phyloP scores from a whole-genome alignment of 352 stramenopile genomes.

The Globisporangium paddicum region DNA sequence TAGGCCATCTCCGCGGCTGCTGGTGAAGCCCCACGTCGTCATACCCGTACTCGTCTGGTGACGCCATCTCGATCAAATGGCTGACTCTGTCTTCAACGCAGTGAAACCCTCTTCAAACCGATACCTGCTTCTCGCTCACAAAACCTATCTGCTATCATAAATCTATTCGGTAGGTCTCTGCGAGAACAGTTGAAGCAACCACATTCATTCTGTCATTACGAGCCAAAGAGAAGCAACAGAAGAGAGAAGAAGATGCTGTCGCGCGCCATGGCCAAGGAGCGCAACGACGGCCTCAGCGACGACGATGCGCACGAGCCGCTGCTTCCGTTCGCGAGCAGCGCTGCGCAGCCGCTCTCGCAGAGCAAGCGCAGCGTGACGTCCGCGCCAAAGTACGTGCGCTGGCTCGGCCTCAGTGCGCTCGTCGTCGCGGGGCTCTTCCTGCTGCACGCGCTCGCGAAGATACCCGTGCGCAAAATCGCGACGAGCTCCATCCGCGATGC shows the following conservation, averaged over 20 bases:
- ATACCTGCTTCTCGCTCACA: background rate
- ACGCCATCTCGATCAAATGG: background rate
- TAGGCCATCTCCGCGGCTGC: background rate
- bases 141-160: background rate
- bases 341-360: background rate
- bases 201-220: background rate
- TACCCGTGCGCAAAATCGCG: conserved; percentile 52
- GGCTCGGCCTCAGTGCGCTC: conserved; percentile 7
- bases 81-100: conserved; percentile 6
- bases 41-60: background rate
- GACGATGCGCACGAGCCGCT: conserved; percentile 14
- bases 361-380: background rate
- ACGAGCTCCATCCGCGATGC: conserved; percentile 51
- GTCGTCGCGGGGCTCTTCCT: conserved; percentile 25
- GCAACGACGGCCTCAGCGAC: conserved; percentile 2
- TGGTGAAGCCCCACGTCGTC: background rate
- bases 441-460: conserved; percentile 38
- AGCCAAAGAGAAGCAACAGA: background rate
- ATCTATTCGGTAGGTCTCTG: background rate
- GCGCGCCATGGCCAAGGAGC: conserved; percentile 12
- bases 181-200: conserved; percentile 11
- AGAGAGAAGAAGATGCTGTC: conserved; percentile 9
- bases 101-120: background rate
- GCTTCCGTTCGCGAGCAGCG: conserved; percentile 10
- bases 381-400: conserved; percentile 4